phyloP scores from a whole-genome alignment of 768 basidiomycete species.

The Calocera viscosa region DNA sequence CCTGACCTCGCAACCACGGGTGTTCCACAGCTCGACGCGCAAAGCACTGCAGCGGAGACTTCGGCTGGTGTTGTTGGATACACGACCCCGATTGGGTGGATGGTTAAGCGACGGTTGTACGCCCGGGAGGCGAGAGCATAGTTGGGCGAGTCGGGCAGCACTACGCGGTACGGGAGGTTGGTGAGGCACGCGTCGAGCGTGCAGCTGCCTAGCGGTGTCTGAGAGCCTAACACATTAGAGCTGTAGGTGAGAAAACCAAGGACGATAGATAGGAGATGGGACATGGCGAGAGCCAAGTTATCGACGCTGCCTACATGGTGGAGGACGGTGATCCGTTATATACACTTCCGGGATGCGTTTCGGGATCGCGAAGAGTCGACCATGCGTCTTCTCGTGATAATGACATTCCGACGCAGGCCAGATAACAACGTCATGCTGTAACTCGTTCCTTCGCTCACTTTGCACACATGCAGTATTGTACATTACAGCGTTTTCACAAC shows the following conservation, averaged over 20 bases:
- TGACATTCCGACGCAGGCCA: not conserved
- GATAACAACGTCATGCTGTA: not conserved
- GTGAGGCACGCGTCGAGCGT: not conserved
- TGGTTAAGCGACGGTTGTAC: not conserved
- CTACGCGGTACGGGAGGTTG: not conserved
- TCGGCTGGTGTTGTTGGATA: constrained; percentile 1
- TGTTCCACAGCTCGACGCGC: not conserved
- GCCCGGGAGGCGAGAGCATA: not conserved
- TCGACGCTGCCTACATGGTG: not conserved
- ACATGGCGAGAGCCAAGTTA: not conserved
- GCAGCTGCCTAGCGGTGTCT: not conserved
- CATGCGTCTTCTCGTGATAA: not conserved
- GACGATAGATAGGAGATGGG: not conserved
- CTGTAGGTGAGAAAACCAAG: not conserved
- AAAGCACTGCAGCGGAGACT: not conserved
- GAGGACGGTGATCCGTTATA: not conserved
- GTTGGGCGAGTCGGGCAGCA: not conserved
- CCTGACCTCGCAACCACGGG: not conserved
- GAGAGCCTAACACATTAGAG: not conserved
- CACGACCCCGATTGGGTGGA: not conserved
- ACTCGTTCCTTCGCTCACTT: not conserved
- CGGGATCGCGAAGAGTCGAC: not conserved
- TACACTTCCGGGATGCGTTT: not conserved
- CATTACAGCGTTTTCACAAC: too few relatives aligned
- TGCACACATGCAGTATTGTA: too few relatives aligned